Base-by-base conservation (phyloP, 2,329 filamentous ascomycete genomes). In the Trichoderma afroharzianum region DNA sequence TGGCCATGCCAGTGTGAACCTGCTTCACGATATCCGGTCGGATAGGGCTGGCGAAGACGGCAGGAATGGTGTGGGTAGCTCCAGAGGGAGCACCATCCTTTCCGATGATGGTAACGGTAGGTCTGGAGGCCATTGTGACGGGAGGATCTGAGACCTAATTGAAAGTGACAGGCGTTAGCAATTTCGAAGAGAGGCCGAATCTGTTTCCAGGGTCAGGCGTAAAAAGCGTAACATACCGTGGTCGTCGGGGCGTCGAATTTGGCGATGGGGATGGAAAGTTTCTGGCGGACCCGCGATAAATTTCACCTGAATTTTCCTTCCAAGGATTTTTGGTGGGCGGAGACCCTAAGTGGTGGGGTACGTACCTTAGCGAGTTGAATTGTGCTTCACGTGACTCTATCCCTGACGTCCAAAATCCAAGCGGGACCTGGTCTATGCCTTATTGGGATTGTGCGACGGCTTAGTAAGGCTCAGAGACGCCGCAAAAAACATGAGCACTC, bases 21-120 rank as follows among this genome's bases (percentile, higher is more conserved):
- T 95, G 92, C 91, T 98, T 95, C 84, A 99, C 96, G 84, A 99
- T 97, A 88, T 99, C 96, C 82, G 95, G 93, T 85, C 96, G 95
- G 90, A 99, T 98, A 80, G 96, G 96, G 80, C 93, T 90, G 86
- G 90, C 91, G 93, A 99, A 99, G 88, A 99, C 95, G 86, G 94
- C 91, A 83, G 97, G 96, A 81, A 98, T 91, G 84, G 96, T 90
- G 86, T 95, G 91, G 83, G 95, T 95, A 85, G 92, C 90, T 84
- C 93, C 93, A 86, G 91, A 93, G 87, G 94, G 88, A 88, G 92
- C 89, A 88, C 96, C 96, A 92, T 98, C 95, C 87, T 94, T 94
- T 87, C 92, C 91, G 88, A 97, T 91, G 88, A 99, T 95, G 84
- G 94, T 93, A 85, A 99, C 96, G 84, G 95, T 98, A 86, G 96